These are phyloP conservation scores for Naganishia kalamii DNA, from an alignment of 768 basidiomycete genomes.

Conservation along the genomic window DNA sequence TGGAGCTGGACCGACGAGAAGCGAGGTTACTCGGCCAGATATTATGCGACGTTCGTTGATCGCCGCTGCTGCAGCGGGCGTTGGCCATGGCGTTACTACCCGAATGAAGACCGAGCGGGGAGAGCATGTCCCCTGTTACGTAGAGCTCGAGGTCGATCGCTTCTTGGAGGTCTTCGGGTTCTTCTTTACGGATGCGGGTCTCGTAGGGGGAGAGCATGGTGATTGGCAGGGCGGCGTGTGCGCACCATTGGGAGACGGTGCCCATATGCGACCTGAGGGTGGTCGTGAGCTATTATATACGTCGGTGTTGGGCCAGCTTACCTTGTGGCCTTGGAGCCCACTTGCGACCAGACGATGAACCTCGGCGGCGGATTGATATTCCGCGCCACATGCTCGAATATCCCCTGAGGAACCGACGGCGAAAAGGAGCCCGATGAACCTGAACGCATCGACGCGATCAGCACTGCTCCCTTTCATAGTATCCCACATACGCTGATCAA, in stretches of 20 bases:
- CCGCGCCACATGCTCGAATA: slow-evolving; percentile 39
- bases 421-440: slow-evolving; percentile 41
- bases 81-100: background rate
- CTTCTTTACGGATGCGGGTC: slow-evolving; percentile 34
- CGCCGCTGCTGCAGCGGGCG: background rate
- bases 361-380: slow-evolving; percentile 39
- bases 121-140: slow-evolving; percentile 14
- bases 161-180: slow-evolving; percentile 31
- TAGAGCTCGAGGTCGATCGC: slow-evolving; percentile 45
- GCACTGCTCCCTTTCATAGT: background rate
- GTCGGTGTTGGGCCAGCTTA: background rate
- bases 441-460: slow-evolving; percentile 1
- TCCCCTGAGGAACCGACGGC: slow-evolving; percentile 38
- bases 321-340: slow-evolving; percentile 37
- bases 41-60: background rate
- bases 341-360: slow-evolving; percentile 42
- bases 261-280: slow-evolving; percentile 36
- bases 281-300: background rate
- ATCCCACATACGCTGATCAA: slow-evolving; percentile 41
- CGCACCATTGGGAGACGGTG: slow-evolving; percentile 36
- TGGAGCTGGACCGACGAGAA: background rate
- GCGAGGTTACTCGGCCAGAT: background rate
- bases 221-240: slow-evolving; percentile 30
- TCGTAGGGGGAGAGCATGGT: slow-evolving; percentile 42
- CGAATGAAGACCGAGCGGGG: background rate